phyloP scores from a whole-genome alignment of 768 basidiomycete species.

The Naganishia friedmannii region DNA sequence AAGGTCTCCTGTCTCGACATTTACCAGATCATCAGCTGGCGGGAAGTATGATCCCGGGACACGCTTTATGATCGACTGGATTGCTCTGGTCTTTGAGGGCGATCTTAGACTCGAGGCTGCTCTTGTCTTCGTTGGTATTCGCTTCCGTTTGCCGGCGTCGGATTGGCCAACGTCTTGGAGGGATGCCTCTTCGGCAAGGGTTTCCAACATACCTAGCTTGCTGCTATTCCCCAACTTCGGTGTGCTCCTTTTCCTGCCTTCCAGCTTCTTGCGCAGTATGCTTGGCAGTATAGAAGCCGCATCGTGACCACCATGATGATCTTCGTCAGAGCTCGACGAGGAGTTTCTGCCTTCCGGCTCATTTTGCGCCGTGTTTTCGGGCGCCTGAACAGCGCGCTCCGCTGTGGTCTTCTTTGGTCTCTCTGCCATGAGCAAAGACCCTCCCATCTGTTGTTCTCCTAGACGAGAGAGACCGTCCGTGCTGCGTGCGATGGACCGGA shows the following conservation, averaged over 20 bases:
- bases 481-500: not conserved
- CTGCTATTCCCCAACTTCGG: not conserved
- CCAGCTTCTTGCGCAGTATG: conserved; percentile 14
- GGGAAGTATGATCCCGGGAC: conserved; percentile 13
- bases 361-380: not conserved
- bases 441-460: not conserved
- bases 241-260: not conserved
- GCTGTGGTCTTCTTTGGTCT: not conserved
- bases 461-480: not conserved
- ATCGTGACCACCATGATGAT: not conserved
- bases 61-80: not conserved
- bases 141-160: not conserved
- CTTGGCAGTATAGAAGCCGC: not conserved
- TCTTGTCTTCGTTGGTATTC: not conserved
- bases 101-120: not conserved
- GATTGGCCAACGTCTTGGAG: not conserved
- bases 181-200: not conserved
- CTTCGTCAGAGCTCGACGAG: conserved; percentile 7
- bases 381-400: too few species aligned
- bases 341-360: conserved; percentile 8
- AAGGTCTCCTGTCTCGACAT: not conserved
- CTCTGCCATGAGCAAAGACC: not conserved
- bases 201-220: conserved; percentile 1
- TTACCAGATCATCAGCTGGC: not conserved
- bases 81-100: not conserved